These are phyloP conservation scores for Stephanodiscus minutulus DNA, from an alignment of 108 stramenopile genomes.

Conservation along the genomic window DNA sequence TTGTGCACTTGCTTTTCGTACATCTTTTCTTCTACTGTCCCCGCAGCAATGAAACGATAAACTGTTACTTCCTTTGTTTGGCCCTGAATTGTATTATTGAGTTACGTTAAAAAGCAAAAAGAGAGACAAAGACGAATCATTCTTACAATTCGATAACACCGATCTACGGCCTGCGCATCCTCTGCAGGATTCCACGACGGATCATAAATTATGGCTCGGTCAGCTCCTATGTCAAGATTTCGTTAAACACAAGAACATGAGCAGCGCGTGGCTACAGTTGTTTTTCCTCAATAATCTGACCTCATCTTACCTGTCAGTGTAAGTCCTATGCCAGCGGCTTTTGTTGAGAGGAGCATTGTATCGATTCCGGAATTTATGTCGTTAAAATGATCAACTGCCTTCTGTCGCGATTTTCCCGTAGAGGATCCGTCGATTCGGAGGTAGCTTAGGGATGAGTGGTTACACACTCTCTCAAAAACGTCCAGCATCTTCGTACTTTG, in stretches of 20 bases:
- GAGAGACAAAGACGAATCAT: background rate
- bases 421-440: constrained; percentile 93
- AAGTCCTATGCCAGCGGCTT: constrained; percentile 89
- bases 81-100: constrained; percentile 42
- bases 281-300: background rate
- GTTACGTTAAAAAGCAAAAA: background rate
- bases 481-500: constrained; percentile 92
- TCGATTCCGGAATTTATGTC: constrained; percentile 54
- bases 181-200: constrained; percentile 90
- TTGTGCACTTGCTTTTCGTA: constrained; percentile 80
- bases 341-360: constrained; percentile 78
- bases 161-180: constrained; percentile 92
- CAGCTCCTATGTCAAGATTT: constrained; percentile 57
- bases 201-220: constrained; percentile 85
- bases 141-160: constrained; percentile 81
- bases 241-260: constrained; percentile 1
- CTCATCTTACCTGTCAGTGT: constrained; percentile 59
- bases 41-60: constrained; percentile 93
- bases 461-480: constrained; percentile 68
- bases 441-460: constrained; percentile 33
- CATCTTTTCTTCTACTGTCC: constrained; percentile 89
- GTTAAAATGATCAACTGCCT: constrained; percentile 92
- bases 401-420: constrained; percentile 81
- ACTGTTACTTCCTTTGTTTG: constrained; percentile 91
- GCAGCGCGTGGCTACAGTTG: background rate